Base-by-base conservation (phyloP, 805 yeast species). In the Starmerella potacharoeniae region DNA sequence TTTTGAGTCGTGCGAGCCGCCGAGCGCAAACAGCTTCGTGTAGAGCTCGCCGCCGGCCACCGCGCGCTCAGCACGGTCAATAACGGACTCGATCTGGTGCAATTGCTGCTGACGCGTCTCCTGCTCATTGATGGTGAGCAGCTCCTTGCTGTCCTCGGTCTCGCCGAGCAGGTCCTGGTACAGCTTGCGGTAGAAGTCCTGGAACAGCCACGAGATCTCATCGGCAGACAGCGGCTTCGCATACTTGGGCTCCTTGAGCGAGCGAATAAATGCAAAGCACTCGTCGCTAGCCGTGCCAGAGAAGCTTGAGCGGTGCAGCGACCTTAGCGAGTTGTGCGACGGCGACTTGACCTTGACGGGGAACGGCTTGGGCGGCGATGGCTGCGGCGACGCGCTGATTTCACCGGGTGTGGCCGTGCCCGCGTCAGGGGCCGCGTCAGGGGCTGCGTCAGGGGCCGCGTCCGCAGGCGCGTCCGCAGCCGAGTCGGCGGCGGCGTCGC, bases 121-220 rank as follows among this genome's bases (percentile, higher is more conserved):
- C 63, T 68, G 62, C 54, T 67, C 74, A 16, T 64, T 66, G 28
- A 62, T 67, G 29, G 61, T 53, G 13, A 63, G 60, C 41, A 65
- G 62, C 40, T 46, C 40, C 11, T 17, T 33, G 49, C 49, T 22
- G 29, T 65, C 66, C 54, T 55, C 48, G 28, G 58, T 56, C 2
- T 62, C 49, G 14, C 58, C 61, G 7, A 59, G 57, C 44, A 62
- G 54, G 28, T 64, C 64, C 7, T 68, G 65, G 49, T 65, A 64
- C 43, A 69, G 64, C 39, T 66, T 58, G 14, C 43, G 52, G 53
- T 73, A 73, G 57, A 74, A 73, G 41, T 68, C 68, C 61, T 73
- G 76, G 56, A 70, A 73, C 29, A 73, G 60, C 53, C 63, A 63
- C 5, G 73, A 58, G n/a, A 74, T 65, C 49, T 69, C 72, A 41